Base-by-base conservation (phyloP, 2,329 filamentous ascomycete genomes). In the Aphanocladium album region DNA sequence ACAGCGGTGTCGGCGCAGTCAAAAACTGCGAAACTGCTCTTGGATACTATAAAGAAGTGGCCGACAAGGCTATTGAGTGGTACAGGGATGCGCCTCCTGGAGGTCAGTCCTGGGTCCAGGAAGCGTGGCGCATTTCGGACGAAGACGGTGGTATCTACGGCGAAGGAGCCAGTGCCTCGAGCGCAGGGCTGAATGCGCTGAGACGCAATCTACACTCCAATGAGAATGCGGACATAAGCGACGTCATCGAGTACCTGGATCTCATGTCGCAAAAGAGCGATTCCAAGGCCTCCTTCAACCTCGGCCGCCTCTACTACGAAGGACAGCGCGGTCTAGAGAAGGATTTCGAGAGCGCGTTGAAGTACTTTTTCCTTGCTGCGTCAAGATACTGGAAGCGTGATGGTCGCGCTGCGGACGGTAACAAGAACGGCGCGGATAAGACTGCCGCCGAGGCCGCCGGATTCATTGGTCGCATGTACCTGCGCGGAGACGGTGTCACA, bases 221-320 rank as follows among this genome's bases (percentile, higher is more conserved):
- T 70, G 85, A 89, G 1, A 89, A 96, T 68, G 91, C 92, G 1
- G 90, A 91, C 17, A 85, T 97, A 62, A 92, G 96, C 67, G 93
- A 99, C 73, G 89, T 98, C 17, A 86, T 99, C 62, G 95, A 99
- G 71, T 99, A 96, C 67, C 80, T 96, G 65, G 91, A 96, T 68
- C 81, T 96, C 46, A 89, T 96, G 81, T 91, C 91, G 6, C 86
- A 93, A 62, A 96, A 96, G 71, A 92, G 93, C 12, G 91, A 96
- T 69, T 84, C 91, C 60, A 92, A 90, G 71, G 91, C 93, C 1
- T 93, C 91, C 0, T 92, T 93, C 68, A 93, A 90, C 63, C 79
- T 97, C 0, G 93, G 90, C 3, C 87, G 91, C 65, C 84, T 96
- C 63, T 90, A 96, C 71, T 96, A 96, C 69, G 93, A 97, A 61